Evolutionary conservation across 1,284 basidiomycete species (phyloP).

Genomic region (Violaceomyces palustris): DNA sequence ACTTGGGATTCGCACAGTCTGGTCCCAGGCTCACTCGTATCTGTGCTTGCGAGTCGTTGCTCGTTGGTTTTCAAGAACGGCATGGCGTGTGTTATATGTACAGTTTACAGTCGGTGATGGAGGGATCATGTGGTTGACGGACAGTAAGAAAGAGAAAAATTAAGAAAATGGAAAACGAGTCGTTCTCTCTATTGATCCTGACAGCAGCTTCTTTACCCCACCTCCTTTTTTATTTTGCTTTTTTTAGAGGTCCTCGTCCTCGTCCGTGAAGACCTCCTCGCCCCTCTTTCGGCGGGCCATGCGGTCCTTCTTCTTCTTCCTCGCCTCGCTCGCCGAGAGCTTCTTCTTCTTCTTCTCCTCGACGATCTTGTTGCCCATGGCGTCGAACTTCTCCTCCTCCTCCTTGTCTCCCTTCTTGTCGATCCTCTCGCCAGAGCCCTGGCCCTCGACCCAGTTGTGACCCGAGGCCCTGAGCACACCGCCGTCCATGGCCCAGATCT

Average conservation of each 20-base stretch:
- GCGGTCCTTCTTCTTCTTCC: constrained; percentile 42
- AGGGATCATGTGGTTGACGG: no score
- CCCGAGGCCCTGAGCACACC: constrained; percentile 57
- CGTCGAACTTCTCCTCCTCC: constrained; percentile 40
- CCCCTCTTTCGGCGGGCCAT: constrained; percentile 36
- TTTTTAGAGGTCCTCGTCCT: constrained; percentile 33
- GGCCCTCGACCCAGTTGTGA: constrained; percentile 81
- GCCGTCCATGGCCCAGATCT: constrained; percentile 50
- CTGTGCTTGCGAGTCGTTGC: no score
- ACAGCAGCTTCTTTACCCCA: no score
- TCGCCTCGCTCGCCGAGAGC: constrained; percentile 20
- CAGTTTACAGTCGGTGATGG: no score
- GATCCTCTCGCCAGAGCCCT: constrained; percentile 55
- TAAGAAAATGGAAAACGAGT: no score
- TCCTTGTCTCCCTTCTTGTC: constrained; percentile 46
- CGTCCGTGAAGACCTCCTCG: constrained; percentile 35
- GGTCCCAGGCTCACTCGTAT: no score
- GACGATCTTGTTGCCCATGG: constrained; percentile 45
- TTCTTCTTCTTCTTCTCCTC: constrained; percentile 42
- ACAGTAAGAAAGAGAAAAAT: no score
- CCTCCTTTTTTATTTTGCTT: no score
- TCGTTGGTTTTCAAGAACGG: no score
- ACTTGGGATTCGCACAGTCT: no score
- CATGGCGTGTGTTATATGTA: no score
- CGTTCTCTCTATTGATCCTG: no score